Percentiles rank a stretch among this genome's conserved stretches.
Conservation (phyloP, 106 monocot genomes). For the Phalaenopsis equestris region DNA sequence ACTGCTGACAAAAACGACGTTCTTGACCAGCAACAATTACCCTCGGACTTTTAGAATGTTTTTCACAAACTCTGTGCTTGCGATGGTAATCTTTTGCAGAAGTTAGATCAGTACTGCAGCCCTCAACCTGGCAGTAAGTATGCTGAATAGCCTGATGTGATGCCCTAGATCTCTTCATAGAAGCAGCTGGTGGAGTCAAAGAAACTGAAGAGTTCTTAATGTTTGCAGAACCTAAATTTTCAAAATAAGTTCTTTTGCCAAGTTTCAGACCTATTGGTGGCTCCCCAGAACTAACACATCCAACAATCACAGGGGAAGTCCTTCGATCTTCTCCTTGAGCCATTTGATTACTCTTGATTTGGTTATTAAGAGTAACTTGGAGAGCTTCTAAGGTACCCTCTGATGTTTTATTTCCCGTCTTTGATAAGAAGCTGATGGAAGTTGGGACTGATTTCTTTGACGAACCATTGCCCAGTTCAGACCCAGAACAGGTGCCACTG, state of each 20-base stretch:
- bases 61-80: slow-evolving; percentile 79
- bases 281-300: slow-evolving; percentile 15
- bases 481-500: slow-evolving; percentile 19
- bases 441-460: slow-evolving; percentile 33
- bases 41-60: slow-evolving; percentile 58
- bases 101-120: slow-evolving; percentile 51
- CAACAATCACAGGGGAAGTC: slow-evolving; percentile 9
- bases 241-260: slow-evolving; percentile 63
- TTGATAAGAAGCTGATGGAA: slow-evolving; percentile 26
- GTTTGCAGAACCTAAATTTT: slow-evolving; percentile 28
- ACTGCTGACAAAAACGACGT: slow-evolving; percentile 77
- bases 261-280: slow-evolving; percentile 45
- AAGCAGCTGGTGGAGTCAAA: slow-evolving; percentile 1
- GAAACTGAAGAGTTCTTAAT: not conserved
- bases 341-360: slow-evolving; percentile 3
- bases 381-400: slow-evolving; percentile 1
- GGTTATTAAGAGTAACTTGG: slow-evolving; percentile 1
- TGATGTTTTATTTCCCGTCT: not conserved
- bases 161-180: slow-evolving; percentile 21
- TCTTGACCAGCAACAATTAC: slow-evolving; percentile 68
- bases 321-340: not conserved
- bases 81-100: slow-evolving; percentile 69
- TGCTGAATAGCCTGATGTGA: slow-evolving; percentile 17
- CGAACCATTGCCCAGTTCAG: slow-evolving; percentile 20
- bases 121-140: slow-evolving; percentile 63